Evolutionary conservation across 2,329 filamentous ascomycete genomes (phyloP), one percentile per base, ranked within the genome.

Genomic region (Kalaharituber pfeilii): DNA sequence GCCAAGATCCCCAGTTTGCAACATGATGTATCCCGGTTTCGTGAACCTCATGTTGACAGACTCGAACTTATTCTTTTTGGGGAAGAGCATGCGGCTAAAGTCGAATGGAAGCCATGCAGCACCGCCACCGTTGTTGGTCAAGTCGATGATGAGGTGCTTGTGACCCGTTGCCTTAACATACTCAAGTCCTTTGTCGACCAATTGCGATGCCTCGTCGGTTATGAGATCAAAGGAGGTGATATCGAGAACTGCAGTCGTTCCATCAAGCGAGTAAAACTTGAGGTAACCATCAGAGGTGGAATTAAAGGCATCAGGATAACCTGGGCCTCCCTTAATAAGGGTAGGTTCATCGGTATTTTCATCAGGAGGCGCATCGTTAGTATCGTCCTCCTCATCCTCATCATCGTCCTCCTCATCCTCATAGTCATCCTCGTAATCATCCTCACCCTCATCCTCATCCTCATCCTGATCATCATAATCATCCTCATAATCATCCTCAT

Each of bases 81-180:
- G 56, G 51, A 68, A 67, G 57, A 67, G 62, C 29, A 70, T 63
- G 8, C 66, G 66, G 62, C 79, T 79, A 0, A 73, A 61, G 39
- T 74, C 71, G 50, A 69, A 71, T 0, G 70, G 73, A 5, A 70
- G 67, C 7, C 68, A 62, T 9, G 76, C 63, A 39, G 67, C 66
- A 1, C 80, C 80, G 39, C 80, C 80, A 0, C 68, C 69, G 59
- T 84, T 84, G 2, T 69, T 70, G 2, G 75, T 72, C 7, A 83
- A 63, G 58, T 84, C 81, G 56, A 84, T 74, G 29, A 84, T 70
- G 11, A 84, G 69, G 63, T 76, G 79, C 3, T 69, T 76, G 63
- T 79, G 79, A 1, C 71, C 70, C 1, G 68, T 68, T 4, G 65
- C 58, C 27, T 70, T 70, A 15, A 72, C 72, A 45, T 69, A 67